Evolutionary conservation across 108 stramenopile species (phyloP).

Genomic region (Cyclotella sp.): DNA sequence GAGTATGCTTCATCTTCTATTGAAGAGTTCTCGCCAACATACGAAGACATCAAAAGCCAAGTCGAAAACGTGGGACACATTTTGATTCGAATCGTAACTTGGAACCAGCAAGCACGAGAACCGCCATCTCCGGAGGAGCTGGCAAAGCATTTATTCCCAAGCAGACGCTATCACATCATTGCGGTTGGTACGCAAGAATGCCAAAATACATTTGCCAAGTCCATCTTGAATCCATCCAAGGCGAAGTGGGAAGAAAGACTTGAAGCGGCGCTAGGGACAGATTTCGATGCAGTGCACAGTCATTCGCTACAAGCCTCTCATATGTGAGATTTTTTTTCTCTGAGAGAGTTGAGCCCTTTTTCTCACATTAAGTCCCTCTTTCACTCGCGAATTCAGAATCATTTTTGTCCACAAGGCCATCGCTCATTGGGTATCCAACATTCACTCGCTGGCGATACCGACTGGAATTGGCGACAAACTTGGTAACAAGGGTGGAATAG

Average conservation of each 20-base stretch:
- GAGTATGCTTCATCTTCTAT: slow-evolving; percentile 10
- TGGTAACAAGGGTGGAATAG: slow-evolving; percentile 98
- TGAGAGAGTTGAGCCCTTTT: too few relatives aligned
- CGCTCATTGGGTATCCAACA: slow-evolving; percentile 34
- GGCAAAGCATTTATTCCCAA: slow-evolving; percentile 35
- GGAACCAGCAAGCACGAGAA: slow-evolving; percentile 56
- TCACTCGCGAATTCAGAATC: slow-evolving; percentile 19
- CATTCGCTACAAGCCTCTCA: slow-evolving; percentile 67
- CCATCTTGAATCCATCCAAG: slow-evolving; percentile 50
- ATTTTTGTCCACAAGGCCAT: slow-evolving; percentile 47
- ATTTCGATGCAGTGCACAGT: slow-evolving; percentile 50
- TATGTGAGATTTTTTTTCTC: slow-evolving; percentile 12
- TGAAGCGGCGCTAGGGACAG: slow-evolving; percentile 32
- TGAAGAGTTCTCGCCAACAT: slow-evolving; percentile 26
- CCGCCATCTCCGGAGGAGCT: slow-evolving; percentile 47
- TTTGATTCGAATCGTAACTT: slow-evolving; percentile 50
- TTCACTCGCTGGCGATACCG: slow-evolving; percentile 36
- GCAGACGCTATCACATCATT: slow-evolving; percentile 48
- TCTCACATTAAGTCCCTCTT: background rate
- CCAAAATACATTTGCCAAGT: slow-evolving; percentile 61
- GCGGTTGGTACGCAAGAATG: slow-evolving; percentile 66
- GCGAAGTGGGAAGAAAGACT: slow-evolving; percentile 52
- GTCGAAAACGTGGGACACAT: slow-evolving; percentile 38
- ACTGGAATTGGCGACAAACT: slow-evolving; percentile 57
- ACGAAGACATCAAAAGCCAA: slow-evolving; percentile 32